A percentile compares a stretch with the other conserved stretches of the same genome.
phyloP scores from a whole-genome alignment of 2,329 filamentous ascomycete species.

The Epichloe elymi region DNA sequence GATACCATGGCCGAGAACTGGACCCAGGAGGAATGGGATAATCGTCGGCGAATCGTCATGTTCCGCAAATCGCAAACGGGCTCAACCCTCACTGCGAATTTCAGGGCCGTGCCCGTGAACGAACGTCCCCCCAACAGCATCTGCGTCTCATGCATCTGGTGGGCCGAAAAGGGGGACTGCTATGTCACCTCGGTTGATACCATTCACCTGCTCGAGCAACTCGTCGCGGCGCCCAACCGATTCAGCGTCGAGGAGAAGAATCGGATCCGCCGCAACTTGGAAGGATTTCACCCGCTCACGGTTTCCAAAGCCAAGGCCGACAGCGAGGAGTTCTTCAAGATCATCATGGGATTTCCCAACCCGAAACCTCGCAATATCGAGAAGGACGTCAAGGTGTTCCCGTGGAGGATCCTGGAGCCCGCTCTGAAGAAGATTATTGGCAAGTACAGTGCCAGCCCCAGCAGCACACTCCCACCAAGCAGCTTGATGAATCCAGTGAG shows the following conservation, averaged over 20 bases:
- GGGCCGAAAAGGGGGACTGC: slow-evolving; percentile 82
- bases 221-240: slow-evolving; percentile 60
- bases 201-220: slow-evolving; percentile 82
- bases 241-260: slow-evolving; percentile 99
- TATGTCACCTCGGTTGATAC: slow-evolving; percentile 96
- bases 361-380: slow-evolving; percentile 97
- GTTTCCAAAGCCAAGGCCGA: slow-evolving; percentile 88
- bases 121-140: slow-evolving; percentile 78
- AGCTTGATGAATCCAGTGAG: slow-evolving; percentile 29
- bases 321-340: slow-evolving; percentile 95
- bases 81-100: slow-evolving; percentile 68
- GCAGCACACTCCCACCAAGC: slow-evolving; percentile 23
- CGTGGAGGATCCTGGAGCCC: slow-evolving; percentile 78
- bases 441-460: slow-evolving; percentile 62
- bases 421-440: slow-evolving; percentile 97
- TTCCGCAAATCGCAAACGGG: slow-evolving; percentile 75
- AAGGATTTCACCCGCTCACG: slow-evolving; percentile 83
- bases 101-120: slow-evolving; percentile 64
- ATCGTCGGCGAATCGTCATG: slow-evolving; percentile 71
- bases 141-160: slow-evolving; percentile 95
- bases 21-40: slow-evolving; percentile 67
- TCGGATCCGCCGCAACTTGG: slow-evolving; percentile 85
- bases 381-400: slow-evolving; percentile 98
- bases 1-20: slow-evolving; percentile 73
- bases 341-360: slow-evolving; percentile 94